Base-by-base conservation (phyloP, 257 asterid genomes). In the Scutellaria galericulata region DNA sequence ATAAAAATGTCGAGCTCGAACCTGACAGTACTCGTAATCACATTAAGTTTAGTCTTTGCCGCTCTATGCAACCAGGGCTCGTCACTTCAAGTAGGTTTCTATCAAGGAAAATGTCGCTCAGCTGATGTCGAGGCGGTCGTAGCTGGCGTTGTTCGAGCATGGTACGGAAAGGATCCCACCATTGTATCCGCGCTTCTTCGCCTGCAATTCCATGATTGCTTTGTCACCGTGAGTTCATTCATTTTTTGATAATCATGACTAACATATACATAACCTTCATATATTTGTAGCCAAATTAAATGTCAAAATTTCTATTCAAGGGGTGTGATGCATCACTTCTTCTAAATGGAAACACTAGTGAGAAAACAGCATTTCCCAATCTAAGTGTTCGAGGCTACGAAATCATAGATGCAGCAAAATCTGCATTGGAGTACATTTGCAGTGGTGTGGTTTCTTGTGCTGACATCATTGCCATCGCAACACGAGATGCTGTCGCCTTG, bases 251-350 rank as follows among this genome's bases (percentile, higher is more conserved):
- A 31, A 31, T 31, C 37, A 31, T 31, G 37, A 31, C 5, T 31
- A 31, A 31, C 3, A 2, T 31, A 31, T 31, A 31, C 2, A 31
- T 18, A 18, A 18, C 18, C 37, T 31, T 31, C 37, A 31, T 31
- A 31, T 31, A 31, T 31, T 31, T 31, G 37, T 31, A 31, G 37
- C 5, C 37, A 31, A 31, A 31, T 31, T 31, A 31, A 3, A 0
- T 31, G 37, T 31, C 27, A 24, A 55, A 3, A 46, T 8, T 13
- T 22, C 42, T 35, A 1, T 1, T 44, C 0, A 64, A 83, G 89
- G 90, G 93, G 7, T 87, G 90, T 74, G 93, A 87, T 77, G 93
- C 90, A 52, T 87, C 93, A 35, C 72, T 87, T 73, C 75, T 87
- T 46, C 71, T 87, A 39, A 85, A 87, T 62, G 93, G 87, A 62